Evolutionary conservation across 148 eudicot species (phyloP).

Genomic region (Fagopyrum homotropicum): DNA sequence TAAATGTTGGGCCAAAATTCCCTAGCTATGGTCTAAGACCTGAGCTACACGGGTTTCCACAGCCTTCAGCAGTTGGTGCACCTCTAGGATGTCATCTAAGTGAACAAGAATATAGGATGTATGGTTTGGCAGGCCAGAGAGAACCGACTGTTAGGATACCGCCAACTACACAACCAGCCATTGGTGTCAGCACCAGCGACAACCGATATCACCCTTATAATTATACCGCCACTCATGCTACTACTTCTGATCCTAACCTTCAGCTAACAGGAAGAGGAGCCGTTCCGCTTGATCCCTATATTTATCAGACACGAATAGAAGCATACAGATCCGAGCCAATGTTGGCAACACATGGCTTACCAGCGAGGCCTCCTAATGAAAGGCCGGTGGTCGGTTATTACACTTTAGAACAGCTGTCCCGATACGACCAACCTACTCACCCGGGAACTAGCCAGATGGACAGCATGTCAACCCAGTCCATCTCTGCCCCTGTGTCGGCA

Average conservation of each 20-base stretch:
- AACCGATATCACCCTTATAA: neutral
- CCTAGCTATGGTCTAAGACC: slow-evolving; percentile 51
- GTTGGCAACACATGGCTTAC: neutral
- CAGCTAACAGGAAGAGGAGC: slow-evolving; percentile 21
- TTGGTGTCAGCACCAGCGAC: slow-evolving; percentile 6
- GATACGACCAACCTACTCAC: slow-evolving; percentile 22
- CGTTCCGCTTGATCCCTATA: slow-evolving; percentile 25
- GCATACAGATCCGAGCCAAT: slow-evolving; percentile 19
- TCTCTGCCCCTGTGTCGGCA: slow-evolving; percentile 37
- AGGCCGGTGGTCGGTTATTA: slow-evolving; percentile 19
- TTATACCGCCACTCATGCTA: slow-evolving; percentile 18
- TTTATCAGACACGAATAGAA: slow-evolving; percentile 19
- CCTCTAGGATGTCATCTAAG: slow-evolving; percentile 14
- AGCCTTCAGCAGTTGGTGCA: slow-evolving; percentile 14
- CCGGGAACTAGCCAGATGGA: slow-evolving; percentile 19
- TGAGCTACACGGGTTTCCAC: slow-evolving; percentile 19
- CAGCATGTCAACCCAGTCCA: slow-evolving; percentile 15
- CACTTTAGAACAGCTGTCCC: slow-evolving; percentile 16
- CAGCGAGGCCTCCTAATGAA: neutral
- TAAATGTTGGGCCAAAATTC: slow-evolving; percentile 19
- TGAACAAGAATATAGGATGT: slow-evolving; percentile 40
- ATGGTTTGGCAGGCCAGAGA: slow-evolving; percentile 30
- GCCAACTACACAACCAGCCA: slow-evolving; percentile 17
- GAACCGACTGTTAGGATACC: slow-evolving; percentile 22
- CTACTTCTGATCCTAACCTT: slow-evolving; percentile 36